Conservation (phyloP, 108 stramenopile genomes). For the Aureococcus anophagefferens region DNA sequence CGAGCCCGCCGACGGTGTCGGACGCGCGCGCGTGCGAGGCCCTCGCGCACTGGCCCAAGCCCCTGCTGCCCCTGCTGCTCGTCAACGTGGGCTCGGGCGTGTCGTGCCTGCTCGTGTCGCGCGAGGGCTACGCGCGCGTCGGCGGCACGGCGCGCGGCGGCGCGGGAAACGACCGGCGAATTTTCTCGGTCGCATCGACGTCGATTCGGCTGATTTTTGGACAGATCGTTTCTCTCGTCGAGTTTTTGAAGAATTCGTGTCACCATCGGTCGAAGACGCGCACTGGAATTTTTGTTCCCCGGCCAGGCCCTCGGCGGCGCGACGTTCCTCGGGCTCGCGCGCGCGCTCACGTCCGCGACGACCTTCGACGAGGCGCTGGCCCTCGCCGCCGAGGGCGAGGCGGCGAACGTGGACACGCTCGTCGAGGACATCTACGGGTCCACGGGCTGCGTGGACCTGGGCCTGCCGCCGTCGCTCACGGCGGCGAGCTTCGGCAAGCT, state of each 20-base stretch:
- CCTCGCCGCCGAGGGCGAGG: neutral
- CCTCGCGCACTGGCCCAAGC: neutral
- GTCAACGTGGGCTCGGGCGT: neutral
- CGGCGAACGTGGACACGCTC: neutral
- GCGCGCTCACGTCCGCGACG: neutral
- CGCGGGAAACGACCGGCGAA: too few relatives aligned
- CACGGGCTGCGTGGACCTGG: neutral
- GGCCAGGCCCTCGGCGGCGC: neutral
- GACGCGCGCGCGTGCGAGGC: too few relatives aligned
- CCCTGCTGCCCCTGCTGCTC: neutral
- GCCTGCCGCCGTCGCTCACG: neutral
- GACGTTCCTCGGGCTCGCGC: neutral
- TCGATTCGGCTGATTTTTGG: too few relatives aligned
- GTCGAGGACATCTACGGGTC: neutral
- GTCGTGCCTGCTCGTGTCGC: neutral
- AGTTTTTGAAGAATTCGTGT: too few relatives aligned
- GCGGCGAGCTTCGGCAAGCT: neutral
- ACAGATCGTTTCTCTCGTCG: too few relatives aligned
- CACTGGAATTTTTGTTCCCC: too few relatives aligned
- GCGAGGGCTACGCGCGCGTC: neutral
- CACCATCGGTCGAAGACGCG: too few relatives aligned
- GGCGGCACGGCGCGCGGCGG: neutral
- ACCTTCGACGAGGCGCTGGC: neutral
- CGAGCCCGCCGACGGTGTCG: too few relatives aligned
- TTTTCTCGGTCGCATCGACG: too few relatives aligned